A percentile compares a stretch with the other conserved stretches of the same genome.
These are phyloP conservation scores for Fusarium phyllophilum DNA, from an alignment of 2,329 filamentous ascomycete species.

Conservation along the genomic window DNA sequence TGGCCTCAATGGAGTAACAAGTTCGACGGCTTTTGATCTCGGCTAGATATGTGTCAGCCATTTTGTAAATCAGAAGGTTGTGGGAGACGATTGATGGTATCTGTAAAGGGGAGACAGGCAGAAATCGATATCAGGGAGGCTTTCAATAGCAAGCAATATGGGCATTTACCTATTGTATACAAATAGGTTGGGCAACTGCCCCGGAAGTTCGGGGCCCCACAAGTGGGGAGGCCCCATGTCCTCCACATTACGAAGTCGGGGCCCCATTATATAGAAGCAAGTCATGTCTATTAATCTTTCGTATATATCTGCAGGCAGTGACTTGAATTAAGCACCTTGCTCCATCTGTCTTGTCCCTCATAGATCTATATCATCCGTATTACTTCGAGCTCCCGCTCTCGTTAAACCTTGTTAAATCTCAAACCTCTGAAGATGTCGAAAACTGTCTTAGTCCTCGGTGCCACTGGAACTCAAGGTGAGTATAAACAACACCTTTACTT, in stretches of 20 bases:
- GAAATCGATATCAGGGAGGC: too few species aligned
- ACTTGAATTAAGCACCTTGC: neutral
- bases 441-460: constrained; percentile 21
- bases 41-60: constrained; percentile 4
- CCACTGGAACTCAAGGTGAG: constrained; percentile 26
- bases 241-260: constrained; percentile 1
- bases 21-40: constrained; percentile 15
- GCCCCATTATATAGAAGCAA: neutral
- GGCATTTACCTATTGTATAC: neutral
- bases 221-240: neutral
- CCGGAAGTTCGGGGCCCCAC: neutral
- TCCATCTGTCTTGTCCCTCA: neutral
- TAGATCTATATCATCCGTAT: too few species aligned
- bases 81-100: neutral
- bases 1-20: constrained; percentile 13
- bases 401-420: neutral
- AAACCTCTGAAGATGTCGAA: constrained; percentile 1
- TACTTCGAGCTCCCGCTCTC: too few species aligned
- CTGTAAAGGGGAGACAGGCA: too few species aligned
- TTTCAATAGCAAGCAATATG: neutral
- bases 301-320: neutral
- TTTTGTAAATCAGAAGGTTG: neutral
- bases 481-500: too few species aligned
- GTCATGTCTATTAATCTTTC: neutral
- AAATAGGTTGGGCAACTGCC: neutral